A percentile compares a stretch with the other conserved stretches of the same genome.
Conservation (phyloP, 148 eudicot genomes). For the Limonium bicolor region DNA sequence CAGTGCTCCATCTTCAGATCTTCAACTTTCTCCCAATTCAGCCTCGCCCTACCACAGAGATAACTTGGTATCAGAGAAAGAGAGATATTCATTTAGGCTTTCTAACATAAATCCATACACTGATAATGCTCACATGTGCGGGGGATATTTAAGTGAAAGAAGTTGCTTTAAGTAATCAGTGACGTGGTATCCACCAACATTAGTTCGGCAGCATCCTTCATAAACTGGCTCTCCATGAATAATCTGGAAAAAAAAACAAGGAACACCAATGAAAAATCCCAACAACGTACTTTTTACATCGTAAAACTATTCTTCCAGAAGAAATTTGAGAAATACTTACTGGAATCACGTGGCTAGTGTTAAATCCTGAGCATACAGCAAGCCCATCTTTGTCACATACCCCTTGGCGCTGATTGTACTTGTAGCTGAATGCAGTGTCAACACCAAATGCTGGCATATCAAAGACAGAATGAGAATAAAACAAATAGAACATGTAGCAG, state of each 20-base stretch:
- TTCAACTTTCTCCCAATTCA: constrained; percentile 97
- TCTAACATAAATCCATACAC: too few species aligned
- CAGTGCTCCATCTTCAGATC: constrained; percentile 98
- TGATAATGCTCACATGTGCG: constrained; percentile 72
- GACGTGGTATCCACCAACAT: constrained; percentile 95
- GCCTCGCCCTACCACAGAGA: constrained; percentile 35
- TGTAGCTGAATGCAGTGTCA: constrained; percentile 94
- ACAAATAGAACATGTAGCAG: too few species aligned
- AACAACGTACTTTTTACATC: too few species aligned
- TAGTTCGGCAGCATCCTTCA: constrained; percentile 90
- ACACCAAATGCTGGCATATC: constrained; percentile 72
- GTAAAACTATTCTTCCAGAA: not conserved
- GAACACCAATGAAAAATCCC: not conserved
- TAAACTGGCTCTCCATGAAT: constrained; percentile 85
- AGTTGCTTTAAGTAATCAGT: constrained; percentile 96
- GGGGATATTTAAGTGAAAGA: constrained; percentile 87
- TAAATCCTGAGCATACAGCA: constrained; percentile 74
- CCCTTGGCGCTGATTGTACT: constrained; percentile 68
- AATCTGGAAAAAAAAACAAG: constrained; percentile 33
- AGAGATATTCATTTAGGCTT: too few species aligned
- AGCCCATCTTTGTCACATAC: constrained; percentile 70
- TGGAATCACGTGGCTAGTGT: constrained; percentile 87
- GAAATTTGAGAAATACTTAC: constrained; percentile 26
- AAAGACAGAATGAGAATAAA: constrained; percentile 2
- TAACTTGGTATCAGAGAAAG: not conserved